These are phyloP conservation scores for Lactifluus pinguis DNA, from an alignment of 768 basidiomycete genomes.

Conservation along the genomic window DNA sequence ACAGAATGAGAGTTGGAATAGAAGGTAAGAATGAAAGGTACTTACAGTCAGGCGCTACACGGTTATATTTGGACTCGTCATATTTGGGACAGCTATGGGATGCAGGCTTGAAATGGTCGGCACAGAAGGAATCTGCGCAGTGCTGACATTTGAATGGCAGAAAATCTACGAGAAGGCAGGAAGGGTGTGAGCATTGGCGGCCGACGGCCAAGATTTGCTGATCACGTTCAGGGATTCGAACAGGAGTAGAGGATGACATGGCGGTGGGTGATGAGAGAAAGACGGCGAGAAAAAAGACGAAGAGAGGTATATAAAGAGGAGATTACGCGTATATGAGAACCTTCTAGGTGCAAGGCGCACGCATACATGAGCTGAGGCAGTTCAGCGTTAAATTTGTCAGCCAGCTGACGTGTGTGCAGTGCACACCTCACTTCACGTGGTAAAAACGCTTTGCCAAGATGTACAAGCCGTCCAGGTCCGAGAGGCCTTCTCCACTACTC, in stretches of 20 bases:
- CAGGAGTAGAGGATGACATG: constrained; percentile 24
- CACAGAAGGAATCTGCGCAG: constrained; percentile 61
- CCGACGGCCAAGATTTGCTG: constrained; percentile 58
- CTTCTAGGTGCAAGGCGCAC: background rate
- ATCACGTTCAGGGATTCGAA: constrained; percentile 31
- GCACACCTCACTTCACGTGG: too few relatives aligned
- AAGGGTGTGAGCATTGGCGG: constrained; percentile 56
- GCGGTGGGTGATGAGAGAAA: constrained; percentile 1
- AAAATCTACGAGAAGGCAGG: constrained; percentile 72
- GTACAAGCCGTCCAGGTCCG: too few relatives aligned
- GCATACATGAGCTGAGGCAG: too few relatives aligned
- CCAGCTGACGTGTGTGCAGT: too few relatives aligned
- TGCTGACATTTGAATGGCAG: constrained; percentile 83
- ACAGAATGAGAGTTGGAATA: background rate
- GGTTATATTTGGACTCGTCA: constrained; percentile 60
- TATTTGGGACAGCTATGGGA: constrained; percentile 62
- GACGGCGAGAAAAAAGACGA: background rate
- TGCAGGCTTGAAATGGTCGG: constrained; percentile 66
- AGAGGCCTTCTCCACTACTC: too few relatives aligned
- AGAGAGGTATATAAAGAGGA: background rate
- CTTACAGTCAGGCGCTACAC: constrained; percentile 70
- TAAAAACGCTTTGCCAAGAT: too few relatives aligned
- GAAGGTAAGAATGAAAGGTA: background rate
- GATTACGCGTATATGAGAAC: constrained; percentile 9
- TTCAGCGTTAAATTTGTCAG: too few relatives aligned